Conservation (phyloP, 352 stramenopile species). For the Phytopythium helicoides region DNA sequence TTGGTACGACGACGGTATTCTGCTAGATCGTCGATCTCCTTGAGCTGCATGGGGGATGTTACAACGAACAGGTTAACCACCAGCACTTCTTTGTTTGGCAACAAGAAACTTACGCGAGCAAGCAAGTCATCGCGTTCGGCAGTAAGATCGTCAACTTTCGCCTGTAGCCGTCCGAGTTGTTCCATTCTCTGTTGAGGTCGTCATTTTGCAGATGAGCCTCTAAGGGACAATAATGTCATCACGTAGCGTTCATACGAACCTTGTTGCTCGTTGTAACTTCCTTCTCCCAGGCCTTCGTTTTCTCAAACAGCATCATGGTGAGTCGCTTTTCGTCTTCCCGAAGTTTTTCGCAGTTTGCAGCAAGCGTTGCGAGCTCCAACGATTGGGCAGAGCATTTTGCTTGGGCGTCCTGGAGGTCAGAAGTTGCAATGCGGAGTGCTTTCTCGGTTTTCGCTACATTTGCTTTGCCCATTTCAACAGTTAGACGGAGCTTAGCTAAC, state of each 20-base stretch:
- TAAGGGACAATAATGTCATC: too few relatives aligned
- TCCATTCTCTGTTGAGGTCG: constrained; percentile 33
- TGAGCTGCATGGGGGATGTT: constrained; percentile 26
- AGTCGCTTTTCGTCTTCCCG: constrained; percentile 53
- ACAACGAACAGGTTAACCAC: background rate
- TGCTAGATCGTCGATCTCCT: constrained; percentile 54
- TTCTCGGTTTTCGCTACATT: constrained; percentile 46
- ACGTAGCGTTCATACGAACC: too few relatives aligned
- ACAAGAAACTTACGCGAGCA: constrained; percentile 27
- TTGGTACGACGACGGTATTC: constrained; percentile 61
- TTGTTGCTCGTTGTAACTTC: constrained; percentile 52
- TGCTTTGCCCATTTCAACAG: constrained; percentile 57
- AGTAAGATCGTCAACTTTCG: constrained; percentile 20
- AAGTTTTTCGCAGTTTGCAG: constrained; percentile 28
- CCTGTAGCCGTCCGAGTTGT: constrained; percentile 43
- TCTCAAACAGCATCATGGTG: constrained; percentile 62
- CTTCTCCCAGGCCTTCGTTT: constrained; percentile 71
- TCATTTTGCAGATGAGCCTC: background rate
- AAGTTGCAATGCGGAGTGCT: constrained; percentile 46
- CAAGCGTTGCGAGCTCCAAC: constrained; percentile 31
- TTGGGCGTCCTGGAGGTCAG: constrained; percentile 46
- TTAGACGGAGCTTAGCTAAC: constrained; percentile 59
- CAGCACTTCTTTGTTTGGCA: background rate
- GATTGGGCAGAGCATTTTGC: constrained; percentile 26
- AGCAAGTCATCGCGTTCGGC: constrained; percentile 34